Base-by-base conservation (phyloP, 768 basidiomycete species). In the Russula dissimulans region DNA sequence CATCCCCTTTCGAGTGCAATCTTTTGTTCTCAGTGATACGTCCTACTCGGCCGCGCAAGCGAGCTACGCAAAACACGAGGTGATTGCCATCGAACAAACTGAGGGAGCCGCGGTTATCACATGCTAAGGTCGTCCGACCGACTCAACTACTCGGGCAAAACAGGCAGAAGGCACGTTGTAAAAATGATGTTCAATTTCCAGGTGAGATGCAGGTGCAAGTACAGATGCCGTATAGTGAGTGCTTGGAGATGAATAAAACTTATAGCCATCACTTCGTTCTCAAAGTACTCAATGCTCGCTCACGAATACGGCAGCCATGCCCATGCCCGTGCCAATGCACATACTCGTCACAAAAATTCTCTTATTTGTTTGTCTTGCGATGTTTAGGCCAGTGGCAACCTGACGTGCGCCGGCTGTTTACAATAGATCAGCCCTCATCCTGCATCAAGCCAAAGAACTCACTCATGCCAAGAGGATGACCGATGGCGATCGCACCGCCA, bases 291-390 rank as follows among this genome's bases (percentile, higher is more conserved):
- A 91, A 66, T 91, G 85, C 79, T 94, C 91, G 71, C 78, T 89
- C 57, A 91, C 88, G 68, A 93, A 87, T 2, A 93, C 78, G 47
- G 83, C 88, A 36, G 90, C 90, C 89, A 93, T 91, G 41, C 91
- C 89, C 89, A 93, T 92, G 26, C 91, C 90, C 14, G 81, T 83
- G 7, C 91, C 91, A 68, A 93, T 86, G 70, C 92, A 95, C 93
- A 95, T 95, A 65, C 83, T 86, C 2, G 91, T 94, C 36, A 89
- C 85, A 65, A 95, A 93, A 63, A 95, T 75, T 70, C 86, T 86
- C 26, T 78, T 78, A 15, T 80, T 80, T 49, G 83, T 86, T 71
- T 90, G 82, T 77, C 85, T 92, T 11, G 89, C 86, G 51, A 91
- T 85, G 69, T 80, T 85, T 63, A 91, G 72, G 12, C 87, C 93